phyloP scores from a whole-genome alignment of 352 stramenopile species.

The Phytophthora europaea region DNA sequence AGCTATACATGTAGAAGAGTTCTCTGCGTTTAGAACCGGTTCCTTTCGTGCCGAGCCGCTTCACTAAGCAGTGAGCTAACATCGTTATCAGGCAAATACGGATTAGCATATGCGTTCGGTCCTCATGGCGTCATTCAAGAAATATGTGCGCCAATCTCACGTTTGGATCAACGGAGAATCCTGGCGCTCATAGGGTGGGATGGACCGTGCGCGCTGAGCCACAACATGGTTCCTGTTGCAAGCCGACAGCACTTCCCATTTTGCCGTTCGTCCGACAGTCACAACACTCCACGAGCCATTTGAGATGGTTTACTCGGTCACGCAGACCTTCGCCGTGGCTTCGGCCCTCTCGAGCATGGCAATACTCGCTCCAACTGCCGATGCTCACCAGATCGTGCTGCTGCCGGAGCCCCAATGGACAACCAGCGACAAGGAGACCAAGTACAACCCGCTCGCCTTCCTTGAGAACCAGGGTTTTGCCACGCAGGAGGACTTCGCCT shows the following conservation, averaged over 20 bases:
- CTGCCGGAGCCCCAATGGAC: constrained; percentile 40
- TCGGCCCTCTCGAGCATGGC: constrained; percentile 34
- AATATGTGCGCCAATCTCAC: too few relatives aligned
- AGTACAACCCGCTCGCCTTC: constrained; percentile 48
- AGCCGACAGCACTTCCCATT: constrained; percentile 20
- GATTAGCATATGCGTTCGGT: too few relatives aligned
- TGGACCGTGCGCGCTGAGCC: too few relatives aligned
- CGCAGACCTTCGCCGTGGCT: constrained; percentile 27
- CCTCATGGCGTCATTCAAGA: too few relatives aligned
- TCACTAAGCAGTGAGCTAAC: too few relatives aligned
- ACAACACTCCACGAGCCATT: background rate
- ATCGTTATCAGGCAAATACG: too few relatives aligned
- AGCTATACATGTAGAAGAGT: too few relatives aligned
- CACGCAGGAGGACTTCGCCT: constrained; percentile 40
- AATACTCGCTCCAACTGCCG: constrained; percentile 21
- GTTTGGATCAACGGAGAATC: constrained; percentile 21
- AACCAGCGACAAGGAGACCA: constrained; percentile 25
- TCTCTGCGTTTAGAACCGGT: too few relatives aligned
- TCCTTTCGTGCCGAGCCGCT: too few relatives aligned
- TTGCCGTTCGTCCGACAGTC: constrained; percentile 22
- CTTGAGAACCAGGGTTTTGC: constrained; percentile 49
- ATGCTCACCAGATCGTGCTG: constrained; percentile 45
- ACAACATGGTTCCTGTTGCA: background rate
- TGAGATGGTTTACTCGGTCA: constrained; percentile 23
- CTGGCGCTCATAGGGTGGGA: background rate